Evolutionary conservation across 768 basidiomycete species (phyloP).

Genomic region (Auricularia sp.): DNA sequence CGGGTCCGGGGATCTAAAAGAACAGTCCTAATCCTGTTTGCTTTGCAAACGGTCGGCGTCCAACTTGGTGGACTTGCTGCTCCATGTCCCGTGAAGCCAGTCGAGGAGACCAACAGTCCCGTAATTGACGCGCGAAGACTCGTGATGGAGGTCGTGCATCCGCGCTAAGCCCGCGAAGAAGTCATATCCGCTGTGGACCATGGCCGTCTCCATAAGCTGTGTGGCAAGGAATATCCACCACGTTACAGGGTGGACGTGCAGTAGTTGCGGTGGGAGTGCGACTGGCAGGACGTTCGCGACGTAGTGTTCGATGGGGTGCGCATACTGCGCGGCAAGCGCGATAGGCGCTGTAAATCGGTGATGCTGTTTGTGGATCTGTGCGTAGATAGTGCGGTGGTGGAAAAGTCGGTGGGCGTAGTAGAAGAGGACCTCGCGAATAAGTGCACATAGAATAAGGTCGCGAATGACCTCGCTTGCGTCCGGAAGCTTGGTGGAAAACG

Average conservation of each 20-base stretch:
- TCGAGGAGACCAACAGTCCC: conserved; percentile 20
- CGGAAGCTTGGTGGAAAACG: conserved; percentile 16
- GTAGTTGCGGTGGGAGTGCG: conserved; percentile 13
- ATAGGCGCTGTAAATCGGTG: conserved; percentile 25
- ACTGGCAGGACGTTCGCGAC: conserved; percentile 21
- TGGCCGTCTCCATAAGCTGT: conserved; percentile 18
- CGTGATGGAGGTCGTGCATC: conserved; percentile 22
- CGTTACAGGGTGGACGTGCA: conserved; percentile 18
- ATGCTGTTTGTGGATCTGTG: conserved; percentile 21
- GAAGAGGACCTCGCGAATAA: conserved; percentile 21
- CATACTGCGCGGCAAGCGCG: conserved; percentile 22
- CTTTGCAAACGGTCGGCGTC: not conserved
- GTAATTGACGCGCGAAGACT: conserved; percentile 19
- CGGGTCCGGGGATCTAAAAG: not conserved
- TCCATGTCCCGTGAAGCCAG: conserved; percentile 10
- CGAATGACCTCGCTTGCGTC: conserved; percentile 10
- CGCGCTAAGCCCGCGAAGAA: conserved; percentile 17
- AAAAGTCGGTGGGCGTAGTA: conserved; percentile 22
- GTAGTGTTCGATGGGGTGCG: conserved; percentile 18
- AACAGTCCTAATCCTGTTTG: not conserved
- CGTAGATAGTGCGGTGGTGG: conserved; percentile 19
- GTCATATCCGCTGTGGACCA: conserved; percentile 22
- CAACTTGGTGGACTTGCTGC: not conserved
- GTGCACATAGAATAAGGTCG: conserved; percentile 13
- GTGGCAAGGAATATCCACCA: conserved; percentile 20